Evolutionary conservation across 2,329 filamentous ascomycete species (phyloP), one percentile per base, ranked within the genome.

Genomic region (Penicillium sp.): DNA sequence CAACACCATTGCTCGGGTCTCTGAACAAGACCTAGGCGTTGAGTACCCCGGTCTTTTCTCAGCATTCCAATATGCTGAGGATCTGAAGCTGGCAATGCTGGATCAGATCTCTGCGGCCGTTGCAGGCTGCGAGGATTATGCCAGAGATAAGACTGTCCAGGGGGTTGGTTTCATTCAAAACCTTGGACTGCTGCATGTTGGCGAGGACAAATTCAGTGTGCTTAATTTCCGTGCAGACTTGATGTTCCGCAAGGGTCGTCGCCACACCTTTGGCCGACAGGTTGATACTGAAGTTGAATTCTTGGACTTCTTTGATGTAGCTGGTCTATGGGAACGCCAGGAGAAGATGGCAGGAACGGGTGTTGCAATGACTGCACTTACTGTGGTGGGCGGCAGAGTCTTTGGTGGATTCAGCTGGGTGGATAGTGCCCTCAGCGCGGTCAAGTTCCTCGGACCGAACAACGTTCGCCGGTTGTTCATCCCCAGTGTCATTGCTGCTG

Each of bases 291-390:
- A 95, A 53, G 90, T 95, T 4, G 93, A 99, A 70, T 67, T 96
- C 0, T 90, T 84, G 84, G 95, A 99, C 77, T 98, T 99, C 80
- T 90, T 99, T 68, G 95, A 99, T 74, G 82, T 92, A 74, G 83
- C 87, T 19, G 90, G 87, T 11, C 78, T 98, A 6, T 83, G 96
- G 79, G 91, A 97, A 69, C 84, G 87, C 53, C 93, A 98, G 73
- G 95, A 99, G 76, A 99, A 98, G 81, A 83, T 96, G 55, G 93
- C 93, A 6, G 91, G 93, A 39, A 96, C 93, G 3, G 90, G 95
- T 62, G 93, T 99, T 89, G 95, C 93, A 6, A 82, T 99, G 70
- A 99, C 95, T 1, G 84, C 96, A 35, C 90, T 90, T 10, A 93
- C 91, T 55, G 91, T 96, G 2, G 81, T 98, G 4, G 91, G 93